Percentiles rank a stretch among this genome's conserved stretches.
These are phyloP conservation scores for Dipteronia dyeriana DNA, from an alignment of 345 rosid species.

Conservation along the genomic window DNA sequence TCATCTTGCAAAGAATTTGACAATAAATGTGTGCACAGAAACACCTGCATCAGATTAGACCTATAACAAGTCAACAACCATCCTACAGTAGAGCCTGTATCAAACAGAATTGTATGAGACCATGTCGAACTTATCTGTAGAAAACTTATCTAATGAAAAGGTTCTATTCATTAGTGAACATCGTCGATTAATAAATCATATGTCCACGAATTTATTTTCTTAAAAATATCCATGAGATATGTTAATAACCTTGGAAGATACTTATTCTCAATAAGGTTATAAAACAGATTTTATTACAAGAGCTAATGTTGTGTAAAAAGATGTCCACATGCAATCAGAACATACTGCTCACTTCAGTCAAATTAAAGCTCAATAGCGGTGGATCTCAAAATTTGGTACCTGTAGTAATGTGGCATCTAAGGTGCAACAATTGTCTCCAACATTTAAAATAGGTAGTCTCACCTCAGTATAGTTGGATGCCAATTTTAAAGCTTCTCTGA, in stretches of 20 bases:
- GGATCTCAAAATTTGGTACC: background rate
- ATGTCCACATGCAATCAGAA: background rate
- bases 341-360: background rate
- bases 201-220: no score
- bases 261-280: background rate
- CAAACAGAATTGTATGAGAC: no score
- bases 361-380: background rate
- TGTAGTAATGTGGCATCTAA: background rate
- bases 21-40: no score
- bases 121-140: no score
- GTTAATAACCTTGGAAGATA: no score
- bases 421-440: constrained; percentile 3
- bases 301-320: background rate
- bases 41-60: no score
- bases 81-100: no score
- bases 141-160: no score
- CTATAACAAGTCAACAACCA: no score
- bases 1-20: background rate
- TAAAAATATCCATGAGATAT: no score
- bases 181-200: no score
- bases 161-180: no score
- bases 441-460: constrained; percentile 11
- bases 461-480: constrained; percentile 70
- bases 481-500: constrained; percentile 44
- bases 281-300: background rate